Evolutionary conservation across 2,329 filamentous ascomycete species (phyloP), one percentile per base, ranked within the genome.

Genomic region (Alternaria sp.): DNA sequence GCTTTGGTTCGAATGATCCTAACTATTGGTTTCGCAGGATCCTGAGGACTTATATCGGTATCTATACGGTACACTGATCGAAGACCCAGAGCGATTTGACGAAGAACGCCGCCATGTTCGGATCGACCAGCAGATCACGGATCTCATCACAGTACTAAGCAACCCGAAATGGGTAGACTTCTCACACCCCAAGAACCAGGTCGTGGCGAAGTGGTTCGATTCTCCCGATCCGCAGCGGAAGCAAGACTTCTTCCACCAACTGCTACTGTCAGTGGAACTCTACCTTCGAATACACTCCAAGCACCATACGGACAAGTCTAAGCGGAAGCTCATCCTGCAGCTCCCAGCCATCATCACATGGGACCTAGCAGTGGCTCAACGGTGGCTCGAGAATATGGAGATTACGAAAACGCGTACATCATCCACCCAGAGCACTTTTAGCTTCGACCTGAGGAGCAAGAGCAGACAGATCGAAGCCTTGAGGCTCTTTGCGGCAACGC

Each of bases 121-220:
- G 3, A 85, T 92, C 66, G 90, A 92, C 65, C 86, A 85, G 74
- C 91, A 93, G 77, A 93, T 93, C 63, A 87, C 85, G 28, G 90
- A 93, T 74, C 83, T 93, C 21, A 88, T 93, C 59, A 84, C 88
- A 68, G 89, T 90, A 0, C 81, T 93, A 11, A 90, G 89, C 1
- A 85, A 89, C n/a, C 84, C 86, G 0, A 85, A 88, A 61, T 93
- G 91, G 91, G 89, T 91, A 67, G 90, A 93, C 77, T 92, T 93
- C 70, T 90, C 89, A 26, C 83, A 85, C 36, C 86, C 86, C 5
- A 87, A 87, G 72, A 92, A 93, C 71, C 91, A 93, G 72, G 89
- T 93, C 21, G 87, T 90, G 23, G 91, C 91, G 4, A 88, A 89
- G 57, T 93, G 90, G 78, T 90, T 93, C 63, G 89, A 84, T 59